Base-by-base conservation (phyloP, 177 flowering plant species). In the Vitis hybrid region DNA sequence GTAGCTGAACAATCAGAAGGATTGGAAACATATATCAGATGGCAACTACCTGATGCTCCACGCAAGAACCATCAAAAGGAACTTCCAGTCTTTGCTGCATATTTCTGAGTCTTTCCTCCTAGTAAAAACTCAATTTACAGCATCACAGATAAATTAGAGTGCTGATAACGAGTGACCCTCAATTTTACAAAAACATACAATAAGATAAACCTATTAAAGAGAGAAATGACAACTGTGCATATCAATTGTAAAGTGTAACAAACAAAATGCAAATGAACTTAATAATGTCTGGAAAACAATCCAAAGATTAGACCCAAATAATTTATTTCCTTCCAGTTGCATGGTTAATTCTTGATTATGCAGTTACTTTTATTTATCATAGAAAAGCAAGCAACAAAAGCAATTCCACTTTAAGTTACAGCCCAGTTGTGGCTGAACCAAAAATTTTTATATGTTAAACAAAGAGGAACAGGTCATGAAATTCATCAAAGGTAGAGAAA, bases 41-140 rank as follows among this genome's bases (percentile, higher is more conserved):
- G 56, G 50, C 67, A 78, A 84, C 51, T 79, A 95, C 99, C 75
- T 93, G 99, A 81, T 95, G 99, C 78, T 91, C 93, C 68, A 71
- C 26, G 50, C 54, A 71, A 78, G 90, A 80, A 68, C 96, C 94
- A 80, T 95, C 92, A 74, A 91, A 95, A 52, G 99, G 97, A 52
- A 95, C 79, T 74, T 82, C 83, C 65, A 93, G 76, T 74, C 99
- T 87, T 66, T 83, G 83, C 81, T 80, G 82, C 65, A 95, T 77
- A 75, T 75, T 72, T 71, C 73, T 75, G 53, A 93, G 88, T 77
- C 98, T 89, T 77, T 76, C 92, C 85, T 88, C 96, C 99, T 95
- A 68, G 34, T 52, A 76, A 45, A 34, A 52, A 13, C 64, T 52
- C 69, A 74, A 74, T 52, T 59, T 45, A 58, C 59, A 60, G 19